Evolutionary conservation across 768 basidiomycete species (phyloP), one percentile per base, ranked within the genome.

Genomic region (Aureoboletus auriporus): DNA sequence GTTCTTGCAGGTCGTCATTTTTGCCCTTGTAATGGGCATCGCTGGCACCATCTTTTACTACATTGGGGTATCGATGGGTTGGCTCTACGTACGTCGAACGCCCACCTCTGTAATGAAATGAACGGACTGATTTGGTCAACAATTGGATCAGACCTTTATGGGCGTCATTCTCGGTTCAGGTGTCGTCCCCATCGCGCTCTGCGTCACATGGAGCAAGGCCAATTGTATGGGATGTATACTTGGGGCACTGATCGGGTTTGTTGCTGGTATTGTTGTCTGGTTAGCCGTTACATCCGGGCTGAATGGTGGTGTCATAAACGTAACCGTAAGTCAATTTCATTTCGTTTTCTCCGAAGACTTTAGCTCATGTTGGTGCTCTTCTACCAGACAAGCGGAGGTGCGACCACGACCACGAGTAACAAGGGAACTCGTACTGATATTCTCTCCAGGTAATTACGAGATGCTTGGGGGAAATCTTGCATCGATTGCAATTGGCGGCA

Each of bases 391-490:
- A 76, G 71, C 42, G 73, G 76, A 67, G 81, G 83, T 57, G 69
- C 72, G 61, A 74, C 54, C 26, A 72, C 26, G 47, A 23, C 33
- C 26, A 73, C 29, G 16, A 28, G 12, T 14, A 3, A 36, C 12
- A 14, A 17, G 9, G 11, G 29, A 10, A 14, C 42, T 20, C 9
- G 16, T 41, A 41, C 42, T 53, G 37, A 52, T 14, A 12, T 14
- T 31, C 26, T 37, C 14, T 2, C 42, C 48, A 66, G 74, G 71
- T 16, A 76, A 80, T 62, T 73, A 73, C 47, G 76, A 79, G 59
- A 94, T 96, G 91, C 75, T 96, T 13, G 84, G 90, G 0, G 93
- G 93, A 3, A 93, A 94, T 68, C 70, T 95, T n/a, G 84, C 84
- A 2, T 83, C 90, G 2, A 89, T 94, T 54, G 86, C 80, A 26